phyloP scores from a whole-genome alignment of 306 rosid species.

The Geum urbanum region DNA sequence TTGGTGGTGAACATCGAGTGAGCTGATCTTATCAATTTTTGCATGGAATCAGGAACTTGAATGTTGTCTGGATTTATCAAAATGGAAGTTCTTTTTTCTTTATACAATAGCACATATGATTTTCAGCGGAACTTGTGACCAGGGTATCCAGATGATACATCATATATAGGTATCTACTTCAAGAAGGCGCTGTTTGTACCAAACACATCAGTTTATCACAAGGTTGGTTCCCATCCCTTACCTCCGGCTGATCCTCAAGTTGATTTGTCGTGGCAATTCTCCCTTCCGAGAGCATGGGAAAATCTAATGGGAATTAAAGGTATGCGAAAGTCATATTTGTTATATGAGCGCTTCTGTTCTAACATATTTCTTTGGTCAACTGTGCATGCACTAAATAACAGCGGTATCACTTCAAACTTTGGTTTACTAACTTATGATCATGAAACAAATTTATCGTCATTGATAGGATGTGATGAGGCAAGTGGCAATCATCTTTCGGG shows the following conservation, averaged over 20 bases:
- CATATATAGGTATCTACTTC: conserved; percentile 64
- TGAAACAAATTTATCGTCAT: background rate
- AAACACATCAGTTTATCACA: conserved; percentile 63
- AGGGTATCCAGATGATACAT: background rate
- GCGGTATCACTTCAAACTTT: background rate
- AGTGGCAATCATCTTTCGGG: background rate
- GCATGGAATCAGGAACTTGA: background rate
- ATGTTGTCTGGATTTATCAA: background rate
- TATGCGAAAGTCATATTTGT: conserved; percentile 22
- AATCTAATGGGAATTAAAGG: conserved; percentile 64
- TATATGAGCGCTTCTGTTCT: background rate
- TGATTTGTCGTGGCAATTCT: conserved; percentile 88
- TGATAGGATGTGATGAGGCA: background rate
- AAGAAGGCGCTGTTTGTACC: conserved; percentile 89
- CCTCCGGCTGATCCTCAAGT: conserved; percentile 45
- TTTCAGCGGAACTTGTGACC: conserved; percentile 9
- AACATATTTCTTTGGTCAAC: background rate
- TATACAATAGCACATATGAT: conserved; percentile 6
- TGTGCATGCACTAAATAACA: no score
- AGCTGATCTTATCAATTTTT: conserved; percentile 8
- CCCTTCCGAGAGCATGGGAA: conserved; percentile 80
- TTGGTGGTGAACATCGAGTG: conserved; percentile 1
- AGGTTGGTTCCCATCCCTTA: conserved; percentile 70
- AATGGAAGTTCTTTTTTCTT: background rate
- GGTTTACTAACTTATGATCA: background rate